A percentile compares a stretch with the other conserved stretches of the same genome.
These are phyloP conservation scores for Alternaria sp. DNA, from an alignment of 2,329 filamentous ascomycete genomes.

Conservation along the genomic window DNA sequence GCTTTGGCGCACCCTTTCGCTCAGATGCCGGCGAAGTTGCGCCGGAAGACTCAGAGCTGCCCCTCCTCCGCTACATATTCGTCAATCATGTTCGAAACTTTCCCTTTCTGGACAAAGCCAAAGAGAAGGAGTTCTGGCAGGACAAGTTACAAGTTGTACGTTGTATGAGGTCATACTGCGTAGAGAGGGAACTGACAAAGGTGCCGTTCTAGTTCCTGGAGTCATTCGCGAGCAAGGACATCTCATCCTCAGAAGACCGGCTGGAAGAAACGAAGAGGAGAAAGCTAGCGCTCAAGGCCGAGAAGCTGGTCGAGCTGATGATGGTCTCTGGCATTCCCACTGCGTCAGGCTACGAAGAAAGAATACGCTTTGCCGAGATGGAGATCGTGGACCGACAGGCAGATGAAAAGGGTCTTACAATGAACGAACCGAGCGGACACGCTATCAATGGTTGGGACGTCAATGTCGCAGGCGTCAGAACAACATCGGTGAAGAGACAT, in stretches of 20 bases:
- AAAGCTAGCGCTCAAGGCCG: slow-evolving; percentile 89
- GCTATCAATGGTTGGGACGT: slow-evolving; percentile 96
- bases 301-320: slow-evolving; percentile 98
- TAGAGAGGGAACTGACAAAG: slow-evolving; percentile 24
- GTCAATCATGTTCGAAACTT: slow-evolving; percentile 98
- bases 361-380: slow-evolving; percentile 94
- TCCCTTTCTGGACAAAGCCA: slow-evolving; percentile 93
- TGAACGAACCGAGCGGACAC: slow-evolving; percentile 88
- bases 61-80: slow-evolving; percentile 94
- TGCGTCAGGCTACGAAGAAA: slow-evolving; percentile 95
- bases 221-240: slow-evolving; percentile 95
- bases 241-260: slow-evolving; percentile 94
- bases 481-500: slow-evolving; percentile 81
- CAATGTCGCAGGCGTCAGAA: slow-evolving; percentile 88
- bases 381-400: slow-evolving; percentile 94
- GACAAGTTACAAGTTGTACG: slow-evolving; percentile 92
- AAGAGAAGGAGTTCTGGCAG: slow-evolving; percentile 99
- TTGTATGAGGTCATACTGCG: slow-evolving; percentile 35
- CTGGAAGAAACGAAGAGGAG: slow-evolving; percentile 94
- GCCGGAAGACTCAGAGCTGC: slow-evolving; percentile 90
- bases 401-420: slow-evolving; percentile 86
- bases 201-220: slow-evolving; percentile 76
- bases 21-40: slow-evolving; percentile 92
- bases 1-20: slow-evolving; percentile 94
- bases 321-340: slow-evolving; percentile 98